Evolutionary conservation across 2,329 filamentous ascomycete species (phyloP).

Genomic region (Aureobasidium zeae): DNA sequence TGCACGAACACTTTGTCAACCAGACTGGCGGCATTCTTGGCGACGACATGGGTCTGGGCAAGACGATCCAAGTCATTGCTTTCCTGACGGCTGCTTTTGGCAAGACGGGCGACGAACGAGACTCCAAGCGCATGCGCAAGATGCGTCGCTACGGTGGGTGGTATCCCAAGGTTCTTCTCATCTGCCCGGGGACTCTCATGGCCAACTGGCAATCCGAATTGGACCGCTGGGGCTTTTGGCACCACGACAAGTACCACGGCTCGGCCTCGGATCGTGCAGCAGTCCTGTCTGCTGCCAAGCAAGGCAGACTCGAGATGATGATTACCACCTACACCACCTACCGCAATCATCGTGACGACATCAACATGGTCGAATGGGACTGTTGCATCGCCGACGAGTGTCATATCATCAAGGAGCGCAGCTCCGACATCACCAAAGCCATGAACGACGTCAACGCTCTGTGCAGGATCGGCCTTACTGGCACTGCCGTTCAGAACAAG

Average conservation of each 20-base stretch:
- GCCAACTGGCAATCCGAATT: slow-evolving; percentile 87
- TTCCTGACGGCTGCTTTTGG: slow-evolving; percentile 89
- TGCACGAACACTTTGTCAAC: slow-evolving; percentile 82
- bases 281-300: slow-evolving; percentile 48
- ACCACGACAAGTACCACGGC: slow-evolving; percentile 74
- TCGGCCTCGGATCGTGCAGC: slow-evolving; percentile 48
- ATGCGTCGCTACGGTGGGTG: slow-evolving; percentile 59
- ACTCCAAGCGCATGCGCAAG: slow-evolving; percentile 79
- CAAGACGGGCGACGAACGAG: slow-evolving; percentile 82
- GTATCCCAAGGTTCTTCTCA: slow-evolving; percentile 77
- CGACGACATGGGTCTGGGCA: slow-evolving; percentile 96
- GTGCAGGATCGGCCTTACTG: slow-evolving; percentile 85
- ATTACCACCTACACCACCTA: slow-evolving; percentile 94
- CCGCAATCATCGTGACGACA: slow-evolving; percentile 58
- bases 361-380: slow-evolving; percentile 89
- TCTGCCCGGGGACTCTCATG: slow-evolving; percentile 83
- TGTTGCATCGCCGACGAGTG: slow-evolving; percentile 92
- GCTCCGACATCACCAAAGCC: slow-evolving; percentile 67
- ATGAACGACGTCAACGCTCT: slow-evolving; percentile 88
- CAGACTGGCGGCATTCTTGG: slow-evolving; percentile 85
- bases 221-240: slow-evolving; percentile 91
- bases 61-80: slow-evolving; percentile 91
- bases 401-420: slow-evolving; percentile 74
- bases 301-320: slow-evolving; percentile 77
- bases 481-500: slow-evolving; percentile 94